Evolutionary conservation across 2,329 filamentous ascomycete species (phyloP), one percentile per base, ranked within the genome.

Genomic region (Colletotrichum navitas): DNA sequence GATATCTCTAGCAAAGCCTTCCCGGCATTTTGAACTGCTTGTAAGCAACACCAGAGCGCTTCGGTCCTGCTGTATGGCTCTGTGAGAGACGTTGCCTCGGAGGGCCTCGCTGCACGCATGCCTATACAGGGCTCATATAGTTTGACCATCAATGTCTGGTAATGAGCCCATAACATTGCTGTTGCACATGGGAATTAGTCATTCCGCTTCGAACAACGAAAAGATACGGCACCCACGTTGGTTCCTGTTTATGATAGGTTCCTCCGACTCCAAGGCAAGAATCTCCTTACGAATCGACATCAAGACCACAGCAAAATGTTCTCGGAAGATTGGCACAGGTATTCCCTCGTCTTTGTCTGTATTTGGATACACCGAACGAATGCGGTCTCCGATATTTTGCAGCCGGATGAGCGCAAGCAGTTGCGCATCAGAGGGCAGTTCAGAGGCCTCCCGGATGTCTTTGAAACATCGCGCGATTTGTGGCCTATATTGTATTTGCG

Each of bases 121-220:
- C 74, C 75, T 4, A 83, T 77, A 26, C 77, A 77, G 0, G 82
- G 81, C 58, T 84, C 83, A 68, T 82, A 83, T 2, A 84, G 77
- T 0, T 81, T 80, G 21, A 81, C 75, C 6, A 81, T 52, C 1
- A 80, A 67, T 43, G 76, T 74, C 62, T 79, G 71, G 52, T 83
- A 83, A 58, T 81, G 79, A 2, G 78, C 74, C 73, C 77, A 78
- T 39, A 84, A 76, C 6, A 81, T 73, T 45, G 73, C 82, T 84
- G 24, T 1, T 18, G 8, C 1, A 11, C 29, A 2, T 26, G 16
- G 2, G 6, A 7, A 21, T 63, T 32, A 63, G 45, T 29, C 12
- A 32, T 26, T 21, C 5, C 6, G 10, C 3, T 5, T 14, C 1
- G 8, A 0, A 0, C 3, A n/a, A 8, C 7, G 1, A 21, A 6